phyloP scores from a whole-genome alignment of 495 filamentous ascomycete species.

The Hyaloscypha hepaticicola region DNA sequence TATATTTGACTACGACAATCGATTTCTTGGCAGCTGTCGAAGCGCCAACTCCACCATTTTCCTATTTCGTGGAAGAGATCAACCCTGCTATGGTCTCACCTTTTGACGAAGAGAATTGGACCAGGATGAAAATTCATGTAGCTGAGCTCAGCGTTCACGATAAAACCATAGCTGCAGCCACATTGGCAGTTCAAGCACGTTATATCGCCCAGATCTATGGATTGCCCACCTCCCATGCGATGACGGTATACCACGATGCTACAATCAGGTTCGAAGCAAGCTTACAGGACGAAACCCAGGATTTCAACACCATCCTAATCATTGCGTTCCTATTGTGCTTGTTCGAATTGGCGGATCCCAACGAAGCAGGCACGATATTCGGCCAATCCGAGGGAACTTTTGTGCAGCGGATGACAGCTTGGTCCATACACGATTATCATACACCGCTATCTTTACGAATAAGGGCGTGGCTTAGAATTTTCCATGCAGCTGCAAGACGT shows the following conservation, averaged over 20 bases:
- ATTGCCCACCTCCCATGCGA: not conserved
- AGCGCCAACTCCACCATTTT: conserved; percentile 5
- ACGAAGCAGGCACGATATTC: not conserved
- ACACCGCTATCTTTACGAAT: not conserved
- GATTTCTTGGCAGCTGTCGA: conserved; percentile 8
- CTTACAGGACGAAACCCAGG: not conserved
- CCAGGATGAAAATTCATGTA: conserved; percentile 8
- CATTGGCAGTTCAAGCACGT: conserved; percentile 5
- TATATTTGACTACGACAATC: conserved; percentile 4
- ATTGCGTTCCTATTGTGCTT: not conserved
- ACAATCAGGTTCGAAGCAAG: not conserved
- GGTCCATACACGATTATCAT: not conserved
- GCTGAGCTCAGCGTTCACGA: conserved; percentile 5
- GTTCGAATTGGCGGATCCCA: not conserved
- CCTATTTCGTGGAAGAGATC: conserved; percentile 10
- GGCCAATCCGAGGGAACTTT: not conserved
- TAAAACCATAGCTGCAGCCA: conserved; percentile 9
- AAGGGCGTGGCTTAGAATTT: not conserved
- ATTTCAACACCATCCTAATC: not conserved
- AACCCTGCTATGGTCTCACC: conserved; percentile 1
- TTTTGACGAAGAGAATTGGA: conserved; percentile 7
- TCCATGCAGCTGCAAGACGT: not conserved
- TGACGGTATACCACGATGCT: not conserved
- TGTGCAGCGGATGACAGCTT: conserved; percentile 7
- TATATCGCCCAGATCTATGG: not conserved